phyloP scores from a whole-genome alignment of 768 basidiomycete genomes.

The Termitomyces heimii region DNA sequence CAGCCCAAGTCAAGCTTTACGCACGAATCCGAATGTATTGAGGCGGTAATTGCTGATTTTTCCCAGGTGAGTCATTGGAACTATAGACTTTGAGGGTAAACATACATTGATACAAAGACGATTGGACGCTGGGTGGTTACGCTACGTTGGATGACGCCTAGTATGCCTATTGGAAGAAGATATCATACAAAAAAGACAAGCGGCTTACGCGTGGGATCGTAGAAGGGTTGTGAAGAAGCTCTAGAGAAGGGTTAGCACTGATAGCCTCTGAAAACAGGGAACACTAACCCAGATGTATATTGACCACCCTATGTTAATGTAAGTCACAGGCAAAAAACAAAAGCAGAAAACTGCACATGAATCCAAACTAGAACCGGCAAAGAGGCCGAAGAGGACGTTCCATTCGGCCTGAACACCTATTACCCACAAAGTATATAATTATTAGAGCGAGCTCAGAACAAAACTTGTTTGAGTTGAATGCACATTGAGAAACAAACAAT shows the following conservation, averaged over 20 bases:
- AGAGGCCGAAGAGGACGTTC: conserved; percentile 17
- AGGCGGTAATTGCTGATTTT: conserved; percentile 48
- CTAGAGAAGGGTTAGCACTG: conserved; percentile 18
- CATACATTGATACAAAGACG: conserved; percentile 48
- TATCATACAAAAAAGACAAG: background rate
- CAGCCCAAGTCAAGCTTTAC: conserved; percentile 4
- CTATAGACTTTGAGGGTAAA: background rate
- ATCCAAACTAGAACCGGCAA: conserved; percentile 34
- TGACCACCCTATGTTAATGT: conserved; percentile 36
- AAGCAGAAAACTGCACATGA: conserved; percentile 20
- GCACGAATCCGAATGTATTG: conserved; percentile 53
- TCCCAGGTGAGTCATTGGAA: background rate
- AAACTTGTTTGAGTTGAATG: background rate
- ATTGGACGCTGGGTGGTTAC: conserved; percentile 41
- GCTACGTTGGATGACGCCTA: conserved; percentile 45
- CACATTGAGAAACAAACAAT: conserved; percentile 53
- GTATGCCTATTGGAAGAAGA: background rate
- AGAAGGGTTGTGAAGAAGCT: conserved; percentile 33
- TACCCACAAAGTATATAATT: background rate
- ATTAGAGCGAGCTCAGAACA: background rate
- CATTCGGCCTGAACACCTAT: conserved; percentile 30
- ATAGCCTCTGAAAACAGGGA: background rate
- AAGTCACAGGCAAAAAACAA: background rate
- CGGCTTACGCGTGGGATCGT: conserved; percentile 41
- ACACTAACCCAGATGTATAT: conserved; percentile 32